Percentiles rank a stretch among this genome's conserved stretches.
phyloP scores from a whole-genome alignment of 2,329 filamentous ascomycete genomes.

The Cryphonectria nitschkei region DNA sequence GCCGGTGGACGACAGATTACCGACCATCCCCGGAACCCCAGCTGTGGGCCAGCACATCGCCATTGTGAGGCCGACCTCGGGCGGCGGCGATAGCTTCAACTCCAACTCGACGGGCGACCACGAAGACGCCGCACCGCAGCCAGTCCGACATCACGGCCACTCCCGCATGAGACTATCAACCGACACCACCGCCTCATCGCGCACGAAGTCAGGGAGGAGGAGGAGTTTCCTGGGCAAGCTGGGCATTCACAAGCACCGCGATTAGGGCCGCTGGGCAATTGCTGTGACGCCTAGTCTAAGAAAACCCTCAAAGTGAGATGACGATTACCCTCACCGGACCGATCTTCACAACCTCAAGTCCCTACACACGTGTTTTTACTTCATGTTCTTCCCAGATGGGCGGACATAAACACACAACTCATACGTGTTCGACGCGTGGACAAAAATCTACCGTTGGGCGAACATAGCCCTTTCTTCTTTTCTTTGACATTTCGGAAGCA shows the following conservation, averaged over 20 bases:
- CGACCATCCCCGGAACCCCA: conserved; percentile 26
- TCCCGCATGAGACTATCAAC: conserved; percentile 14
- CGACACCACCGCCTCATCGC: conserved; percentile 22
- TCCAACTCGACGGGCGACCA: conserved; percentile 34
- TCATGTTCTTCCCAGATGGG: background rate
- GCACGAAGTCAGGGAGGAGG: conserved; percentile 22
- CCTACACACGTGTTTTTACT: background rate
- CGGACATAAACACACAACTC: background rate
- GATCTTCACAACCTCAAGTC: background rate
- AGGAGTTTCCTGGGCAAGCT: conserved; percentile 28
- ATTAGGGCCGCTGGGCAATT: background rate
- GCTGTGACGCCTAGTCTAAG: background rate
- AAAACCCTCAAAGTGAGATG: background rate
- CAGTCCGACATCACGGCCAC: conserved; percentile 5
- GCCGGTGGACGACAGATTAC: conserved; percentile 27
- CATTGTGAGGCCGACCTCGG: conserved; percentile 35
- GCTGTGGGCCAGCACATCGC: conserved; percentile 30
- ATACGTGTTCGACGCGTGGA: background rate
- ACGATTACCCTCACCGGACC: background rate
- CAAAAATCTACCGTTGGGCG: background rate
- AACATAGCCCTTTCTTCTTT: background rate
- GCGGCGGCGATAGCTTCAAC: conserved; percentile 45
- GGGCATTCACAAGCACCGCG: conserved; percentile 19
- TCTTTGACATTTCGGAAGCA: conserved; percentile 14
- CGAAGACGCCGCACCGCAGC: conserved; percentile 29